Conservation (phyloP, 805 yeast genomes). For the Zygotorulaspora chibaensis region DNA sequence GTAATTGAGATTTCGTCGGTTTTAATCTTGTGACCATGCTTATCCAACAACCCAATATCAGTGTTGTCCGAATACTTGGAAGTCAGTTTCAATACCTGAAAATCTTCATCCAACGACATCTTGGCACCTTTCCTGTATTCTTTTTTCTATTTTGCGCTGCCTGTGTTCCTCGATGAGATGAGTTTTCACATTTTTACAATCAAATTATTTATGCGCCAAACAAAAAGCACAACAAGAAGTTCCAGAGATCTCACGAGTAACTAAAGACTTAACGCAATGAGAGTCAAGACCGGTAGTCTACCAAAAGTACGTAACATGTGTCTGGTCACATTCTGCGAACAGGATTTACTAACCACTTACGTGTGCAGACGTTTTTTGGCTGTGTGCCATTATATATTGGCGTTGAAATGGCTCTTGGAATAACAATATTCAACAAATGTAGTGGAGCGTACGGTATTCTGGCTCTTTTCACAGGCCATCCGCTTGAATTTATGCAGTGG, state of each 20-base stretch:
- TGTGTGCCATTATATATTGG: constrained; percentile 78
- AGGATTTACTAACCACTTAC: background rate
- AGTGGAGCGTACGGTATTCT: constrained; percentile 84
- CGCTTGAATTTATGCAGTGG: constrained; percentile 80
- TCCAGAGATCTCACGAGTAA: background rate
- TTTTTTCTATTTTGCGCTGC: background rate
- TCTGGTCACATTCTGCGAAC: background rate
- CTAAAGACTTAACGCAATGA: background rate
- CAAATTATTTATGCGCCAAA: background rate
- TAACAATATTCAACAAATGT: constrained; percentile 79
- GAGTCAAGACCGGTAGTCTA: constrained; percentile 6
- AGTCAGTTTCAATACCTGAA: constrained; percentile 17
- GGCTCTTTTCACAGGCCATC: constrained; percentile 86
- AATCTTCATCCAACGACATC: constrained; percentile 25
- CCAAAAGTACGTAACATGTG: constrained; percentile 20
- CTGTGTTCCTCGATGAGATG: background rate
- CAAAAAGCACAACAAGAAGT: background rate
- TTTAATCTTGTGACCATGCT: constrained; percentile 60
- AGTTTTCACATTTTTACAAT: background rate
- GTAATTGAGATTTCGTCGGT: constrained; percentile 53
- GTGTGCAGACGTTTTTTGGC: constrained; percentile 55
- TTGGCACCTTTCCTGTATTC: background rate
- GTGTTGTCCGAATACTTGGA: constrained; percentile 29
- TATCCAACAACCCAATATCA: constrained; percentile 51
- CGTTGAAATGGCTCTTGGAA: constrained; percentile 72